These are phyloP conservation scores for Aureobasidium sp. DNA, from an alignment of 2,329 filamentous ascomycete species.

Conservation along the genomic window DNA sequence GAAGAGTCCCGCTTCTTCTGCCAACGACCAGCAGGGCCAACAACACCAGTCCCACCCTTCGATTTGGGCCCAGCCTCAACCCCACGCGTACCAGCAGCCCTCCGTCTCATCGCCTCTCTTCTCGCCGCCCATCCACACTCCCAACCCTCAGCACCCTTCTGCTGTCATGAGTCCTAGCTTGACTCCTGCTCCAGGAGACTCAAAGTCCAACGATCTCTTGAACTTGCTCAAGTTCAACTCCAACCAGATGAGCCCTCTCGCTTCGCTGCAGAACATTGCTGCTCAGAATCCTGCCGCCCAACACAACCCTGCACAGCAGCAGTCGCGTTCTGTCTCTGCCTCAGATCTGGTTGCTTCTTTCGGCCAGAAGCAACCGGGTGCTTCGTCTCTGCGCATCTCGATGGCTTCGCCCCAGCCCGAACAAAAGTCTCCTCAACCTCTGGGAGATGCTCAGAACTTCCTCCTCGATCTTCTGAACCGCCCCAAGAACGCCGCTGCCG, in stretches of 20 bases:
- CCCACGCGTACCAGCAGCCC: conserved; percentile 45
- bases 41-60: conserved; percentile 20
- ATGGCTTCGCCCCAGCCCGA: conserved; percentile 15
- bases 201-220: conserved; percentile 45
- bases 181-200: conserved; percentile 17
- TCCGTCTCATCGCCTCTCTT: conserved; percentile 53
- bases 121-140: conserved; percentile 48
- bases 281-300: conserved; percentile 4
- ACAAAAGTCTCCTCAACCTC: conserved; percentile 21
- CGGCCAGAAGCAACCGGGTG: conserved; percentile 38
- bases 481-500: conserved; percentile 43
- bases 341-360: conserved; percentile 53
- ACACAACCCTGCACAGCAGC: conserved; percentile 2
- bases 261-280: conserved; percentile 31
- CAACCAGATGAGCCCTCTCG: conserved; percentile 34
- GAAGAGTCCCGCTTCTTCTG: conserved; percentile 25
- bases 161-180: conserved; percentile 49
- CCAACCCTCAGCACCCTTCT: conserved; percentile 50
- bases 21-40: conserved; percentile 10
- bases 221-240: conserved; percentile 60
- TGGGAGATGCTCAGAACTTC: conserved; percentile 71
- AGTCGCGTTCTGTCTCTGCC: conserved; percentile 38
- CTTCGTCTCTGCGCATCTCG: conserved; percentile 26
- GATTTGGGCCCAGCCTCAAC: conserved; percentile 22
- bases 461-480: conserved; percentile 80